phyloP scores from a whole-genome alignment of 2,329 filamentous ascomycete species.

The Xylaria sp. region DNA sequence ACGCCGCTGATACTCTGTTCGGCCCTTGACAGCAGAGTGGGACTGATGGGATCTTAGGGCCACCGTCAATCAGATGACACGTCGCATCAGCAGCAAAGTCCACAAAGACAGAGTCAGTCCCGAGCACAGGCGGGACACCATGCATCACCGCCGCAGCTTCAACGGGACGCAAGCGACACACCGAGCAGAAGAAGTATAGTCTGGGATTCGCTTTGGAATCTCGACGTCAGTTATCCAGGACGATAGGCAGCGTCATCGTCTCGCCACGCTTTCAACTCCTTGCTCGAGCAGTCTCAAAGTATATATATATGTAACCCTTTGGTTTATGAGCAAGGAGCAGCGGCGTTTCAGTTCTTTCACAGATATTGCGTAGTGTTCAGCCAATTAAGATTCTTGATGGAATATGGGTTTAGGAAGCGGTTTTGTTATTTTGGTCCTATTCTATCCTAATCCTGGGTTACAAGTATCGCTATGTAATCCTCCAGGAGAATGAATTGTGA shows the following conservation, averaged over 20 bases:
- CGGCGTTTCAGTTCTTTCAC: constrained; percentile 15
- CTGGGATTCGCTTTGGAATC: constrained; percentile 71
- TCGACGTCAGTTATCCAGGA: constrained; percentile 64
- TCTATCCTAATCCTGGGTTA: neutral
- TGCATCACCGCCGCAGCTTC: constrained; percentile 42
- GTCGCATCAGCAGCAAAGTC: constrained; percentile 39
- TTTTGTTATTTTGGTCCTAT: neutral
- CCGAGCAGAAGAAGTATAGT: constrained; percentile 61
- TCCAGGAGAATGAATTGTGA: neutral
- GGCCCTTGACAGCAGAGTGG: constrained; percentile 55
- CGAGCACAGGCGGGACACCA: constrained; percentile 41
- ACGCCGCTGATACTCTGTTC: constrained; percentile 61
- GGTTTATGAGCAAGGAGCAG: constrained; percentile 14
- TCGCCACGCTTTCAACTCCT: neutral
- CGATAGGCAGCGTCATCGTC: constrained; percentile 52
- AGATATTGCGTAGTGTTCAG: neutral
- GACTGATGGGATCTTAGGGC: constrained; percentile 50
- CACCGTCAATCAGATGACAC: constrained; percentile 39
- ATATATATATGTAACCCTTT: constrained; percentile 3
- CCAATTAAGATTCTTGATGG: neutral
- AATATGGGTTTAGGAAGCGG: neutral
- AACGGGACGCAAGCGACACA: constrained; percentile 56
- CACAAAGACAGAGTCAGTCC: constrained; percentile 39
- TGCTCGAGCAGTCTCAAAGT: neutral
- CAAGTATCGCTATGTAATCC: neutral